A percentile compares a stretch with the other conserved stretches of the same genome.
phyloP scores from a whole-genome alignment of 257 asterid genomes.

The Galeopsis tetrahit region DNA sequence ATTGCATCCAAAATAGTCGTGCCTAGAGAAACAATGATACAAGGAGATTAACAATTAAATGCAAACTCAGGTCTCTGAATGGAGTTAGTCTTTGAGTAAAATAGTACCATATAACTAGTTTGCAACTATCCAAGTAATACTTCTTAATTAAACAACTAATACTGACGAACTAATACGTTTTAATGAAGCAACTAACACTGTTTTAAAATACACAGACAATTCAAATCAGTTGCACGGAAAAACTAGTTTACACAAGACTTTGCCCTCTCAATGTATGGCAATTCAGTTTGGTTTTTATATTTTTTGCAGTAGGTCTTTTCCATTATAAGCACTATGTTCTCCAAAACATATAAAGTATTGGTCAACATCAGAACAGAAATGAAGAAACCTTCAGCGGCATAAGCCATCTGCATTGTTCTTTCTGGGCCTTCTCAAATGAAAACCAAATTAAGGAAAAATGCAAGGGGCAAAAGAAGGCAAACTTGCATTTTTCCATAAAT shows the following conservation, averaged over 20 bases:
- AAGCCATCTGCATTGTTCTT: background rate
- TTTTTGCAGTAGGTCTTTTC: background rate
- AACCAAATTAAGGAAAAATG: background rate
- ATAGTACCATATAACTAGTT: too few relatives aligned
- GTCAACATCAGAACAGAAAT: background rate
- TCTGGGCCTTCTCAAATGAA: background rate
- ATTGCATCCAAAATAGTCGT: slow-evolving; percentile 85
- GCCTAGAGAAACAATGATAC: slow-evolving; percentile 48
- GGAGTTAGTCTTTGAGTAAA: too few relatives aligned
- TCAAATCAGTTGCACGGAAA: too few relatives aligned
- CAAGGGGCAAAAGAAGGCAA: background rate
- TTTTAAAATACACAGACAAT: too few relatives aligned
- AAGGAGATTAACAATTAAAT: slow-evolving; percentile 7
- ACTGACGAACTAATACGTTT: too few relatives aligned
- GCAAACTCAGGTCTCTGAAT: background rate
- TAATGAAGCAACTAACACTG: too few relatives aligned
- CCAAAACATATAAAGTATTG: background rate
- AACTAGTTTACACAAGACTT: too few relatives aligned
- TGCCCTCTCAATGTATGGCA: background rate
- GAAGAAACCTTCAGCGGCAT: slow-evolving; percentile 18
- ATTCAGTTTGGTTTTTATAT: background rate
- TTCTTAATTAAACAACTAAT: too few relatives aligned
- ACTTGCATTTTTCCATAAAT: background rate
- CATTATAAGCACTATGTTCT: background rate
- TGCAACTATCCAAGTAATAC: too few relatives aligned